phyloP scores from a whole-genome alignment of 2,329 filamentous ascomycete genomes.

The Phialophora chinensis region DNA sequence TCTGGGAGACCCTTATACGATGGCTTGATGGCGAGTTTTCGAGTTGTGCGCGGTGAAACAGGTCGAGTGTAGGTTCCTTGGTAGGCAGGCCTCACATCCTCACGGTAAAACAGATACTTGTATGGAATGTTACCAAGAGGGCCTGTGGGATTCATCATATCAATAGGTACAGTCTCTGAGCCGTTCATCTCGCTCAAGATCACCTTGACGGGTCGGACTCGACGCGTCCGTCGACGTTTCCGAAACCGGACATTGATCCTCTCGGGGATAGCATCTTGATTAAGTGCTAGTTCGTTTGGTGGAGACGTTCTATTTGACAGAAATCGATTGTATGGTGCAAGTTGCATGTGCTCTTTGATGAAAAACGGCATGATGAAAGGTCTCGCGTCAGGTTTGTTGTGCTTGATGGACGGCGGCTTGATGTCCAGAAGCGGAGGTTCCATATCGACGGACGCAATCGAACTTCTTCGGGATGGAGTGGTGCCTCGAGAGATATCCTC shows the following conservation, averaged over 20 bases:
- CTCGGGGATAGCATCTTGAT: constrained; percentile 23
- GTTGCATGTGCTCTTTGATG: constrained; percentile 71
- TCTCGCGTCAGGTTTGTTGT: constrained; percentile 61
- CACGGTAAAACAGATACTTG: constrained; percentile 65
- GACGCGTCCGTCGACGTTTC: constrained; percentile 25
- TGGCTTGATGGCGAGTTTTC: constrained; percentile 61
- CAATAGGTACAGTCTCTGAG: constrained; percentile 46
- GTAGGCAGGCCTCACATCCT: constrained; percentile 68
- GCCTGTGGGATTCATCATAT: constrained; percentile 41
- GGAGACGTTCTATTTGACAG: constrained; percentile 12
- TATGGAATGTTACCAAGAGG: constrained; percentile 50
- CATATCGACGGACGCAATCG: constrained; percentile 37
- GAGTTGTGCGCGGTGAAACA: constrained; percentile 48
- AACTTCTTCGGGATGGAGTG: constrained; percentile 38
- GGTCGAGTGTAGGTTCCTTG: constrained; percentile 65
- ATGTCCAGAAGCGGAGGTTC: constrained; percentile 41
- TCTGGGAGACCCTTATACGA: constrained; percentile 58
- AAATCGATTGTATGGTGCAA: constrained; percentile 62
- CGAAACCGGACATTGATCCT: constrained; percentile 22
- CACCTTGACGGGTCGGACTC: constrained; percentile 59
- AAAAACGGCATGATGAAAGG: constrained; percentile 82
- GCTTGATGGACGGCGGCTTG: constrained; percentile 29
- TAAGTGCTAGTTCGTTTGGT: constrained; percentile 12
- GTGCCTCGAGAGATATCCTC: constrained; percentile 32
- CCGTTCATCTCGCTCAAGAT: constrained; percentile 65